Base-by-base conservation (phyloP, 352 stramenopile genomes). In the Phytophthora aleatoria region DNA sequence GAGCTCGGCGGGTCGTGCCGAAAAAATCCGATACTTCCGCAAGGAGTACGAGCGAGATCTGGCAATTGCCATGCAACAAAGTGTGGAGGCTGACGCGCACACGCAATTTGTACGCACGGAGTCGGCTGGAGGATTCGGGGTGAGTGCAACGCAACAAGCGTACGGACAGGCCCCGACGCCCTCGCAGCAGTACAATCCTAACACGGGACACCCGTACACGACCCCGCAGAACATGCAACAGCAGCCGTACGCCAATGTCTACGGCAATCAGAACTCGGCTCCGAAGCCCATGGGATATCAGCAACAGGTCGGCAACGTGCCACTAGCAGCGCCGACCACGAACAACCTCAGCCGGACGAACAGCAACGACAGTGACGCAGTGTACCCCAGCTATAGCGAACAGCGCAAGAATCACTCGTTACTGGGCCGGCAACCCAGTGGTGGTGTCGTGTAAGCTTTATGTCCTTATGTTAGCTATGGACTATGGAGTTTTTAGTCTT, bases 11-110 rank as follows among this genome's bases (percentile, higher is more conserved):
- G 86, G 86, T 11, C 82, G 86, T 10, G 86, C 86, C 0, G 86
- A 94, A 52, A 94, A 94, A 64, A 92, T 94, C 48, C 79, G 86
- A 13, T 92, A 91, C 69, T 94, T 93, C 68, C 81, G 86, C 11
- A 91, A 91, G 49, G 78, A 91, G 31, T 94, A 94, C 63, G 83
- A 92, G 57, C 79, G 79, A 9, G 84, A 94, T 51, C 58, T 94
- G 45, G 84, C 81, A 2, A 35, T 93, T 52, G 86, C 86, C 2
- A 79, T 94, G 61, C 86, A 94, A 64, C 77, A 89, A 57, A 92
- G 82, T 11, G 72, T 90, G 59, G 81, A 91, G 47, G 69, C 74
- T 12, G 77, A 90, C 36, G 61, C 66, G 0, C 41, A 67, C 30
- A 74, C 66, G 12, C 72, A 81, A 51, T 87, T 82, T 61, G 66